Base-by-base conservation (phyloP, 1,284 basidiomycete species). In the Heterobasidion irregulare region DNA sequence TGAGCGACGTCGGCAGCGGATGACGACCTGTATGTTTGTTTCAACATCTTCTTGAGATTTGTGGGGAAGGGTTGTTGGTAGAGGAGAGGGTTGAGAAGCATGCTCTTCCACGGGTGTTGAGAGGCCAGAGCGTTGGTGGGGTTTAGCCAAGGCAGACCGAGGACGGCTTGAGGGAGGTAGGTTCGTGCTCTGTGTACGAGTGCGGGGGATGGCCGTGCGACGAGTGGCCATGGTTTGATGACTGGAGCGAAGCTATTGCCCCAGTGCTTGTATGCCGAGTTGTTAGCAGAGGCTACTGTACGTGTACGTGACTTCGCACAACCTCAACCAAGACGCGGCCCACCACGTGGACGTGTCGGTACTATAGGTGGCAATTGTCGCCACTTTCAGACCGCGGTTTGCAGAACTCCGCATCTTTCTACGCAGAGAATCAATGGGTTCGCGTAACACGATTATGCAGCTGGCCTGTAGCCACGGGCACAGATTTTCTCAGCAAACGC, bases 11-110 rank as follows among this genome's bases (percentile, higher is more conserved):
- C 94, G 79, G 68, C 90, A 95, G 26, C 94, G 82, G 49, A 97
- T 83, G 10, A 94, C 90, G n/a, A 98, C 94, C 67, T 92, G 85
- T 19, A 98, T 97, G 64, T 94, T 91, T 1, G 79, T 80, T 64
- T 86, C 87, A 2, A 70, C 59, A 19, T 78, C 79, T 35, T 78
- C 78, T 46, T 59, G 53, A 54, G 53, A 51, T 33, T 63, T 48
- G 56, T 57, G 52, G 36, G 36, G 4, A 48, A 18, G 19, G 52
- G 51, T 1, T 46, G 64, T 61, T 47, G 65, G 56, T 49, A 64
- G 58, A 47, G 65, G 56, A 18, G 56, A 51, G 45, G 47, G 19
- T 56, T 57, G 38, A 56, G 26, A 34, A 38, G 43, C 50, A 50
- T 51, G 38, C 44, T 65, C 65, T 50, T 68, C 66, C 35, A 56